Evolutionary conservation across 192 early-diverging fungal species (phyloP).

Genomic region (Allomyces javanicus): DNA sequence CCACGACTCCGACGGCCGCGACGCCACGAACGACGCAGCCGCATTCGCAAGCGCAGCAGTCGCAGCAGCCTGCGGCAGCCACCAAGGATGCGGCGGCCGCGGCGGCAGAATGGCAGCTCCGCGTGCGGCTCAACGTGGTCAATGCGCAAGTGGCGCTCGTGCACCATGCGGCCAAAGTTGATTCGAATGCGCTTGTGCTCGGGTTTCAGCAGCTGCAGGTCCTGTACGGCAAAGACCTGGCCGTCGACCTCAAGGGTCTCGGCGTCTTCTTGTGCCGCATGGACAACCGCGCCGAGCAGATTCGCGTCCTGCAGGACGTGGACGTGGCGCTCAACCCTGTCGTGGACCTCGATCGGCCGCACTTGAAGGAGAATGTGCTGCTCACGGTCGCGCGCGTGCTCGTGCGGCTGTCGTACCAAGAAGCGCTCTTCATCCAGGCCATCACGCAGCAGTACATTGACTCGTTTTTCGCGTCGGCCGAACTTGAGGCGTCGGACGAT

Average conservation of each 20-base stretch:
- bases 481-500: no score
- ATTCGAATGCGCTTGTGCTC: conserved; percentile 80
- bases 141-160: conserved; percentile 71
- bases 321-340: conserved; percentile 51
- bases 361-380: no score
- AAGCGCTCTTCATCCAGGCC: conserved; percentile 57
- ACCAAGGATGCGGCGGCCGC: neutral
- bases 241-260: conserved; percentile 53
- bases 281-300: conserved; percentile 57
- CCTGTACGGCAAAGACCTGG: conserved; percentile 15
- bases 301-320: conserved; percentile 82
- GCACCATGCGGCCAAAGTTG: conserved; percentile 39
- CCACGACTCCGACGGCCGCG: neutral
- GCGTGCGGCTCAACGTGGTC: conserved; percentile 57
- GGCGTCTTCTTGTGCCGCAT: conserved; percentile 83
- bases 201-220: conserved; percentile 34
- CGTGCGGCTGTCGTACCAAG: conserved; percentile 68
- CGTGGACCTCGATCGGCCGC: conserved; percentile 44
- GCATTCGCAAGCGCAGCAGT: conserved; percentile 2
- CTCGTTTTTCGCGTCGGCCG: no score
- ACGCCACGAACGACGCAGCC: neutral
- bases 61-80: neutral
- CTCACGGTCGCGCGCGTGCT: conserved; percentile 18
- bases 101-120: conserved; percentile 11
- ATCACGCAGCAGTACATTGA: no score